Evolutionary conservation across 306 rosid genomes (phyloP).

Genomic region (Acacia melanoxylon): DNA sequence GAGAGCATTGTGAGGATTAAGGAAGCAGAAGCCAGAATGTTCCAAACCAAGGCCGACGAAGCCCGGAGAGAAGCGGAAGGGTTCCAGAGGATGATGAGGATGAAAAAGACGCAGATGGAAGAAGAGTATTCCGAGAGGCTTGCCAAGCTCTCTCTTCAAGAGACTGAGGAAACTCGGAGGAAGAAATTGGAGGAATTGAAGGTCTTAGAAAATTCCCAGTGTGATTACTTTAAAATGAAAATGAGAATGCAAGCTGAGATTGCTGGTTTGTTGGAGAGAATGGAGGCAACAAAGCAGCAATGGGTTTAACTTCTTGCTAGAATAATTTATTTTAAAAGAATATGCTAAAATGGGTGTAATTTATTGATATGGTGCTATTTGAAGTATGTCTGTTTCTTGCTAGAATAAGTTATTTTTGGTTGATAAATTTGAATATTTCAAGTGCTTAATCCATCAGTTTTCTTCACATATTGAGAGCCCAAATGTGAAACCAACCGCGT

Average conservation of each 20-base stretch:
- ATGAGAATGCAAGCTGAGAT: slow-evolving; percentile 88
- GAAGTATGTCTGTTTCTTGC: slow-evolving; percentile 41
- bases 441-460: slow-evolving; percentile 21
- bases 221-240: slow-evolving; percentile 83
- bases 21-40: slow-evolving; percentile 96
- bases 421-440: slow-evolving; percentile 29
- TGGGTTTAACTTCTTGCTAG: slow-evolving; percentile 41
- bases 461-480: slow-evolving; percentile 26
- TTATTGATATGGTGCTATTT: slow-evolving; percentile 32
- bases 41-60: slow-evolving; percentile 91
- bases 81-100: slow-evolving; percentile 57
- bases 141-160: slow-evolving; percentile 65
- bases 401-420: slow-evolving; percentile 40
- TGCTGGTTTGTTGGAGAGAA: slow-evolving; percentile 75
- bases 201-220: slow-evolving; percentile 69
- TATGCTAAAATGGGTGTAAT: slow-evolving; percentile 47
- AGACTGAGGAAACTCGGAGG: slow-evolving; percentile 69
- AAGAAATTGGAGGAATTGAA: slow-evolving; percentile 87
- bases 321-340: slow-evolving; percentile 31
- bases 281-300: slow-evolving; percentile 93
- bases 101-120: slow-evolving; percentile 65
- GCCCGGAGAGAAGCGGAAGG: slow-evolving; percentile 92
- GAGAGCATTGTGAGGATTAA: slow-evolving; percentile 87
- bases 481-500: slow-evolving; percentile 20
- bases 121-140: slow-evolving; percentile 76